Evolutionary conservation across 2,329 filamentous ascomycete species (phyloP), one percentile per base, ranked within the genome.

Genomic region (Cytospora leucostoma): DNA sequence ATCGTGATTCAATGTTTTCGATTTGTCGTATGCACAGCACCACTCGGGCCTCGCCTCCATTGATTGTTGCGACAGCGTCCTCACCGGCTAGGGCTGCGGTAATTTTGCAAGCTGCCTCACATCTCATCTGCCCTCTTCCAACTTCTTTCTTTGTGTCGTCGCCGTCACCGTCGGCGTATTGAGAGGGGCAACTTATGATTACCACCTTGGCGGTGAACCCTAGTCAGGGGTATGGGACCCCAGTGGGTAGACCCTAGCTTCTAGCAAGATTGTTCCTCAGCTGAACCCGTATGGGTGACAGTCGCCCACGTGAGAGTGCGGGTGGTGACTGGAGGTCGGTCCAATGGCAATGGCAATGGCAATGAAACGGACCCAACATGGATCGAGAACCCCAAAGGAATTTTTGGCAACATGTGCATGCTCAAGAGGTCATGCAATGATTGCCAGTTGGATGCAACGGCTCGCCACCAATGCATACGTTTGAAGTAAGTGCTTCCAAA

Each of bases 251-350:
- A 61, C 54, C 59, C 54, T 53, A 47, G 37, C 49, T 55, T 49
- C 49, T 61, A 51, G 51, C 51, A 55, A 40, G 35, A 55, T 61
- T 51, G 47, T 34, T 21, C 54, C 35, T 21, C 50, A 56, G 62
- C 55, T 65, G 52, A 34, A 32, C 49, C 58, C 44, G 37, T 57
- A 32, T 63, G 64, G 64, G 54, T 63, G 64, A 53, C 64, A 65
- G 64, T 65, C 64, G 52, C 61, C 64, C 64, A 60, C 12, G 19
- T 35, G 47, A 37, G 35, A 32, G 38, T 35, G 19, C 38, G 15
- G 12, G 38, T 50, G 21, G 38, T 15, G 55, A 37, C n/a, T 32
- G 38, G 21, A 32, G 47, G 59, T 57, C 38, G 40, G 27, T 33
- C 38, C 56, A 56, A 51, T 19, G 35, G n/a, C 58, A 34, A 35